Evolutionary conservation across 1,284 basidiomycete species (phyloP).

Genomic region (Mixia osmundae): DNA sequence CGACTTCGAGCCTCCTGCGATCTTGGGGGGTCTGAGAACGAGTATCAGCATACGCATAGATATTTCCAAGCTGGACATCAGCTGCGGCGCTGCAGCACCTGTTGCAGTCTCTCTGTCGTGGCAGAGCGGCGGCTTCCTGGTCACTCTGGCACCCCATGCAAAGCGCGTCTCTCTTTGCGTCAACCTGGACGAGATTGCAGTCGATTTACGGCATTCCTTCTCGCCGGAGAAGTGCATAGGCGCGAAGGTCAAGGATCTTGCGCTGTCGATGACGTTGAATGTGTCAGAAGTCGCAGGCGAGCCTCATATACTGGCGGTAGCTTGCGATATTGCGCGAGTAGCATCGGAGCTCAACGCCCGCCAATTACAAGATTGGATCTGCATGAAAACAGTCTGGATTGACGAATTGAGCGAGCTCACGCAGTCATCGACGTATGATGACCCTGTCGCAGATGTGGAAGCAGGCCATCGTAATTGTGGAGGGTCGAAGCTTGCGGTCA

Average conservation of each 20-base stretch:
- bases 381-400: constrained; percentile 74
- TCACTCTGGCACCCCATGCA: constrained; percentile 42
- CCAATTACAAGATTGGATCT: constrained; percentile 56
- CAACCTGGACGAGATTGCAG: constrained; percentile 7
- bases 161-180: constrained; percentile 4
- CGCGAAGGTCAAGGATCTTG: background rate
- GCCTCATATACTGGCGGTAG: constrained; percentile 29
- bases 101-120: constrained; percentile 63
- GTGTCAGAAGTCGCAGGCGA: constrained; percentile 1
- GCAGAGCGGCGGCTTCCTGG: constrained; percentile 71
- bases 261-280: constrained; percentile 1
- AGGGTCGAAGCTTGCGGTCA: background rate
- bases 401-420: constrained; percentile 34
- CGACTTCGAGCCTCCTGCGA: background rate
- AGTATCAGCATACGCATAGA: constrained; percentile 71
- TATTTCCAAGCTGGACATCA: constrained; percentile 54
- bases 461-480: background rate
- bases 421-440: background rate
- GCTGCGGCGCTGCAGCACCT: constrained; percentile 67
- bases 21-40: constrained; percentile 31
- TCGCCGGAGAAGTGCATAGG: constrained; percentile 28
- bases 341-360: constrained; percentile 48
- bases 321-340: constrained; percentile 45
- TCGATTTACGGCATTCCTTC: constrained; percentile 8
- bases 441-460: background rate